A percentile compares a stretch with the other conserved stretches of the same genome.
These are phyloP conservation scores for Dimocarpus longan DNA, from an alignment of 345 rosid genomes.

Conservation along the genomic window DNA sequence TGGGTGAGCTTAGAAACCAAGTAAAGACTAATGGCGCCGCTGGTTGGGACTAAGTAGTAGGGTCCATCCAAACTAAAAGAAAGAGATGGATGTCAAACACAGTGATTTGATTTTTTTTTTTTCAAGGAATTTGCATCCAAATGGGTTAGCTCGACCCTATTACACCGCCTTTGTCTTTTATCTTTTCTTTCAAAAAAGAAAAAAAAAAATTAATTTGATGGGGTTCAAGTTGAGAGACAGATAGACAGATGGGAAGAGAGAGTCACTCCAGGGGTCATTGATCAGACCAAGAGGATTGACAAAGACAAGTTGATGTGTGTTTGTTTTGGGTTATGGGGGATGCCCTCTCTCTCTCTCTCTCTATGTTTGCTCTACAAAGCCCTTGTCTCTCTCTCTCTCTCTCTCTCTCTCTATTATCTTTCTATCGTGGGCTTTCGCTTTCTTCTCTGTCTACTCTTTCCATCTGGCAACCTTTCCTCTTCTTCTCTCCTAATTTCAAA, in stretches of 20 bases:
- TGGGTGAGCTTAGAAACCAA: constrained; percentile 57
- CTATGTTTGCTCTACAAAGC: too few relatives aligned
- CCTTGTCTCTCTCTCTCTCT: background rate
- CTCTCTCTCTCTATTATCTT: background rate
- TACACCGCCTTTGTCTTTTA: constrained; percentile 5
- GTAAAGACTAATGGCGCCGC: constrained; percentile 57
- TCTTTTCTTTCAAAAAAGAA: too few relatives aligned
- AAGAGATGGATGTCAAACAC: background rate
- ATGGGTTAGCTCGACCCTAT: background rate
- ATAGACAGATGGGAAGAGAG: background rate
- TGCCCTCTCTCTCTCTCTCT: background rate
- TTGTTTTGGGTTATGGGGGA: constrained; percentile 30
- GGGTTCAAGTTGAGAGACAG: background rate
- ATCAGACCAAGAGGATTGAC: constrained; percentile 36
- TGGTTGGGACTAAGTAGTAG: constrained; percentile 36
- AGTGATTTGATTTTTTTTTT: too few relatives aligned
- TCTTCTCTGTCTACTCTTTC: background rate
- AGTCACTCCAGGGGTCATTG: too few relatives aligned
- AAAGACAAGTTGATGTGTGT: constrained; percentile 24
- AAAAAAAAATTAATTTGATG: too few relatives aligned
- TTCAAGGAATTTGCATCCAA: too few relatives aligned
- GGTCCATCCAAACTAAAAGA: constrained; percentile 26
- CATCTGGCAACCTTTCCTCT: background rate
- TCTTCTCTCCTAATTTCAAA: constrained; percentile 3
- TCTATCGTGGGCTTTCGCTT: background rate